These are phyloP conservation scores for Mytilinidion resinicola DNA, from an alignment of 495 filamentous ascomycete species.

Conservation along the genomic window DNA sequence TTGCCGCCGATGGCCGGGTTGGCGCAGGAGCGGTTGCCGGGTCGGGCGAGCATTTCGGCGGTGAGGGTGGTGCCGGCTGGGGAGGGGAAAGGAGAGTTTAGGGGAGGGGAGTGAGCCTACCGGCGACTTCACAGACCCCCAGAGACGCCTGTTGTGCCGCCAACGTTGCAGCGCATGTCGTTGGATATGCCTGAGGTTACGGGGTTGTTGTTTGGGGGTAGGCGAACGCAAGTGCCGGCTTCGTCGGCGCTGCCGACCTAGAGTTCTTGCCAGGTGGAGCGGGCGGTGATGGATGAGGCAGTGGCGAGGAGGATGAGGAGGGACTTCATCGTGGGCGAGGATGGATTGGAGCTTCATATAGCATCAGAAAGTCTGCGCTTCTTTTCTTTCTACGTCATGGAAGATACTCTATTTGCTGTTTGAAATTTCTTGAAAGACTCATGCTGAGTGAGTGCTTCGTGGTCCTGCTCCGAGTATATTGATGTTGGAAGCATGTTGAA, in stretches of 20 bases:
- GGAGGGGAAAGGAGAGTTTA: conserved; percentile 3
- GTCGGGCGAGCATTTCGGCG: conserved; percentile 48
- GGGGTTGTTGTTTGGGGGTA: conserved; percentile 23
- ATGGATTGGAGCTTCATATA: too few relatives aligned
- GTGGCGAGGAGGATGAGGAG: conserved; percentile 16
- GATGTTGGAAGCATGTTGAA: too few relatives aligned
- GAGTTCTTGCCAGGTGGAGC: conserved; percentile 28
- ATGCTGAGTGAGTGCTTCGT: too few relatives aligned
- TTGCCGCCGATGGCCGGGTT: conserved; percentile 47
- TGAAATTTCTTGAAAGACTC: too few relatives aligned
- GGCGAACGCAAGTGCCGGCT: conserved; percentile 13
- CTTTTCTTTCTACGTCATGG: too few relatives aligned
- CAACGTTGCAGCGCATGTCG: conserved; percentile 24
- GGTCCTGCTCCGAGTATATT: too few relatives aligned
- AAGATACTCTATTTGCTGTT: too few relatives aligned
- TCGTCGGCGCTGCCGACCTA: conserved; percentile 24
- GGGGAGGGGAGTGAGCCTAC: conserved; percentile 3
- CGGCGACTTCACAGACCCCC: conserved; percentile 19
- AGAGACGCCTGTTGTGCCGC: neutral
- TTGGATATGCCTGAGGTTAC: conserved; percentile 9
- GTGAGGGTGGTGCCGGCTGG: conserved; percentile 41
- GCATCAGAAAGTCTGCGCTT: too few relatives aligned
- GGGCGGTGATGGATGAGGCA: conserved; percentile 19
- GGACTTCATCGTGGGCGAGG: conserved; percentile 12
- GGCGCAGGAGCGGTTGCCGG: conserved; percentile 40